Conservation (phyloP, 2,329 filamentous ascomycete species). For the Ophiocordyceps robertsii region DNA sequence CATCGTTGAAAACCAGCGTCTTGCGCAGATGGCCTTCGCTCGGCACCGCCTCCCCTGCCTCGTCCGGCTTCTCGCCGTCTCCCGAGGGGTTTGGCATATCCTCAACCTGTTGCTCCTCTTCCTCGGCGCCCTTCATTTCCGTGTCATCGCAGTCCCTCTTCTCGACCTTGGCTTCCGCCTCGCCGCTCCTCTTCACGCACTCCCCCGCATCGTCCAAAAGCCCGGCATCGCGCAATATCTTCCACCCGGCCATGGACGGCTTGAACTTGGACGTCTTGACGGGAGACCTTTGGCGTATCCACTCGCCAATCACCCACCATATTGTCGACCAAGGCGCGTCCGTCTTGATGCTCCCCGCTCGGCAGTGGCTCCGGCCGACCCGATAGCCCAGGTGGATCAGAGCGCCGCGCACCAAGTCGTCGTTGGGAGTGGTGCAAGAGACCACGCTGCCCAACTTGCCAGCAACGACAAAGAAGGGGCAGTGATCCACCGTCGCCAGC, state of each 20-base stretch:
- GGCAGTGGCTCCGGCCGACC: conserved; percentile 77
- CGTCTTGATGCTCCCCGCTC: conserved; percentile 82
- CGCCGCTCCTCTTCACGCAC: not conserved
- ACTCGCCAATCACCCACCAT: conserved; percentile 90
- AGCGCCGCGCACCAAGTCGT: conserved; percentile 69
- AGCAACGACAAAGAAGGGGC: conserved; percentile 80
- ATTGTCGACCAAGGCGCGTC: conserved; percentile 81
- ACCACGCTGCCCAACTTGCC: conserved; percentile 62
- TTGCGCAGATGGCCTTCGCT: conserved; percentile 36
- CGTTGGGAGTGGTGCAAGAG: conserved; percentile 67
- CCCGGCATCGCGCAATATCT: conserved; percentile 40
- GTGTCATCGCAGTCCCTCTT: conserved; percentile 8
- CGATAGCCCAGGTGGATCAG: conserved; percentile 68
- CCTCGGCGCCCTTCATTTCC: not conserved
- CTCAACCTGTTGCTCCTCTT: conserved; percentile 7
- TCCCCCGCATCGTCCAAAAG: conserved; percentile 22
- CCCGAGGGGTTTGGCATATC: not conserved
- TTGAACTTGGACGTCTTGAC: conserved; percentile 61
- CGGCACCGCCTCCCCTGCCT: conserved; percentile 7
- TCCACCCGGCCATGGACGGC: conserved; percentile 56
- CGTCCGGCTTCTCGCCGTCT: conserved; percentile 4
- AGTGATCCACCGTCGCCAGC: conserved; percentile 53
- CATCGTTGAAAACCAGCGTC: conserved; percentile 60
- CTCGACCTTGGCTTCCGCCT: conserved; percentile 1
- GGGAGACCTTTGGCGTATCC: conserved; percentile 68